Conservation (phyloP, 805 yeast genomes). For the Danielia oregonensis region DNA sequence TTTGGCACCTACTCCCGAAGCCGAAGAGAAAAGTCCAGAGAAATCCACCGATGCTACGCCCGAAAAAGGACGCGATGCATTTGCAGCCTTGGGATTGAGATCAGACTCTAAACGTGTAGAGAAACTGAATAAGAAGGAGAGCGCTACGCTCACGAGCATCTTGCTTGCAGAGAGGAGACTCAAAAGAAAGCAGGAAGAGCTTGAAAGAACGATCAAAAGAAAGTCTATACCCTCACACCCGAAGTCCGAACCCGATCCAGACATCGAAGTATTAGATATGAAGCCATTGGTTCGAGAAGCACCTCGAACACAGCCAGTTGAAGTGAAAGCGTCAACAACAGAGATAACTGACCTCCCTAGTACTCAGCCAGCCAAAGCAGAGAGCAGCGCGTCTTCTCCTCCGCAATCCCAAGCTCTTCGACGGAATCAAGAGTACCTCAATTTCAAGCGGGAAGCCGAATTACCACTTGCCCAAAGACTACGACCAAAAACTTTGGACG, state of each 20-base stretch:
- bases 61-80: conserved; percentile 18
- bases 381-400: background rate
- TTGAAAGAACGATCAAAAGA: conserved; percentile 7
- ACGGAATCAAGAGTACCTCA: conserved; percentile 5
- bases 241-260: background rate
- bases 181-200: conserved; percentile 16
- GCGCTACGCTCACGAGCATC: conserved; percentile 31
- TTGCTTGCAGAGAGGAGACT: conserved; percentile 32
- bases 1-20: conserved; percentile 15
- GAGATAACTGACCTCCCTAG: too few species aligned
- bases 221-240: background rate
- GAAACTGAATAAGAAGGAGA: conserved; percentile 17
- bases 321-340: too few species aligned
- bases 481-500: conserved; percentile 35
- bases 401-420: background rate
- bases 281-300: background rate
- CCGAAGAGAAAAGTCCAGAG: conserved; percentile 4
- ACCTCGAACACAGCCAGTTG: background rate
- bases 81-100: conserved; percentile 33
- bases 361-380: background rate
- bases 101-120: conserved; percentile 21
- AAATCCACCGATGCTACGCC: background rate
- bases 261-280: background rate
- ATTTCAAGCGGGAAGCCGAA: conserved; percentile 18
- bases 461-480: conserved; percentile 40